Evolutionary conservation across 371 early-diverging fungal species (phyloP).

Genomic region (Blastocladiella emersonii): DNA sequence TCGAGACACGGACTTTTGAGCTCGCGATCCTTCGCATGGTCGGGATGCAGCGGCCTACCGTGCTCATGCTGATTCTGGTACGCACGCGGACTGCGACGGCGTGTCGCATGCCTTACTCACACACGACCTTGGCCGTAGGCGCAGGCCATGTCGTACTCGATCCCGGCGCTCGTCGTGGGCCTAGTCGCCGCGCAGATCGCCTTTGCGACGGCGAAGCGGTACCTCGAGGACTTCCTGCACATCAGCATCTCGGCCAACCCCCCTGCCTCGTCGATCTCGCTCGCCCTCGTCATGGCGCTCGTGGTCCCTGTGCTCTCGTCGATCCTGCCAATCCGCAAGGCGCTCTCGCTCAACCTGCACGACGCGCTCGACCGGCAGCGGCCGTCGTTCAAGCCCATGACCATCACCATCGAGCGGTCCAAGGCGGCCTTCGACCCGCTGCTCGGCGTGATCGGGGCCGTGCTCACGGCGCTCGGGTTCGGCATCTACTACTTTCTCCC

Average conservation of each 20-base stretch:
- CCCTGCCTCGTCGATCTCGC: not conserved
- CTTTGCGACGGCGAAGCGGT: conserved; percentile 1
- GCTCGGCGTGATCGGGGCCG: not conserved
- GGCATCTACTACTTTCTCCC: conserved; percentile 20
- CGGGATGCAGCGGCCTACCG: conserved; percentile 10
- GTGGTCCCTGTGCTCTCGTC: conserved; percentile 10
- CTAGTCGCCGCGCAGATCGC: conserved; percentile 7
- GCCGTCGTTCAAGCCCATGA: not conserved
- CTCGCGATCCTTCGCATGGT: conserved; percentile 20
- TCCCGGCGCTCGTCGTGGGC: conserved; percentile 17
- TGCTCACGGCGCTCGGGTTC: conserved; percentile 8
- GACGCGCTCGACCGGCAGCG: conserved; percentile 11
- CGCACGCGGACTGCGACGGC: not conserved
- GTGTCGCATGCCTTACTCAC: not conserved
- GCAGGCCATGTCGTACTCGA: conserved; percentile 14
- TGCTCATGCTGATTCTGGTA: conserved; percentile 7
- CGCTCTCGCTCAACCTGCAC: conserved; percentile 8
- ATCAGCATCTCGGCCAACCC: conserved; percentile 2
- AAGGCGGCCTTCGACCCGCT: not conserved
- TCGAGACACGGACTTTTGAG: conserved; percentile 17
- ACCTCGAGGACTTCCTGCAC: not conserved
- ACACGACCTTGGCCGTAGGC: conserved; percentile 2
- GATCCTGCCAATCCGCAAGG: conserved; percentile 10
- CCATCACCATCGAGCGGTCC: conserved; percentile 9
- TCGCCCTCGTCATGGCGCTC: conserved; percentile 9